A percentile compares a stretch with the other conserved stretches of the same genome.
Conservation (phyloP, 2,329 filamentous ascomycete species). For the Xenosphaeropsis pyriputrescens region DNA sequence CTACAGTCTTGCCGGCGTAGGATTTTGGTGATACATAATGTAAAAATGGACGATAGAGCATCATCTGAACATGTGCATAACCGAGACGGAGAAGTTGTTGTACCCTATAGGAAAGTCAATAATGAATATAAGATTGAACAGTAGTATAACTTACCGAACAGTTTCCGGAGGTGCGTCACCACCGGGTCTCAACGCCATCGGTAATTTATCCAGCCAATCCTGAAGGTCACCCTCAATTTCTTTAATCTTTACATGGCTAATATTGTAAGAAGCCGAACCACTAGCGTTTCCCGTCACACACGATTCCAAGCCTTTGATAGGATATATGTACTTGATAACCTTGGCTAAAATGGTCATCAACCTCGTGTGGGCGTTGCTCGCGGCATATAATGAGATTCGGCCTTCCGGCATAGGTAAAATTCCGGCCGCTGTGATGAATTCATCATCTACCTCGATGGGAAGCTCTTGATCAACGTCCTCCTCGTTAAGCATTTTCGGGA, state of each 20-base stretch:
- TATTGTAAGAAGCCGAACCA: slow-evolving; percentile 37
- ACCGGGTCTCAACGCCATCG: slow-evolving; percentile 64
- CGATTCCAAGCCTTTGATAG: slow-evolving; percentile 39
- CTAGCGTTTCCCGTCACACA: slow-evolving; percentile 20
- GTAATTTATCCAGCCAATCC: slow-evolving; percentile 51
- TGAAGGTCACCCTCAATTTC: slow-evolving; percentile 50
- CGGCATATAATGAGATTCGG: slow-evolving; percentile 42
- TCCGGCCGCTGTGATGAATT: slow-evolving; percentile 45
- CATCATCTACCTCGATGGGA: slow-evolving; percentile 50
- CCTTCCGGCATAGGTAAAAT: slow-evolving; percentile 39
- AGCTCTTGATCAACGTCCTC: slow-evolving; percentile 55
- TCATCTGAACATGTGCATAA: slow-evolving; percentile 73
- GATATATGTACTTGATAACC: slow-evolving; percentile 52
- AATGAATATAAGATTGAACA: background rate
- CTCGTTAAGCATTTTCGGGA: slow-evolving; percentile 45
- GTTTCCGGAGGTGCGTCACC: slow-evolving; percentile 61
- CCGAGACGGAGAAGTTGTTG: slow-evolving; percentile 65
- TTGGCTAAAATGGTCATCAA: slow-evolving; percentile 50
- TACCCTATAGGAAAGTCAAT: slow-evolving; percentile 26
- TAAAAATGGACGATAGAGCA: slow-evolving; percentile 70
- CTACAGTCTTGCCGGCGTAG: slow-evolving; percentile 40
- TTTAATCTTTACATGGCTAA: slow-evolving; percentile 48
- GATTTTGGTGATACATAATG: slow-evolving; percentile 63
- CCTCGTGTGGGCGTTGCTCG: slow-evolving; percentile 50
- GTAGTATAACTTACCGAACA: slow-evolving; percentile 45